phyloP scores from a whole-genome alignment of 805 yeast genomes.

The Martiniozyma abietophila region DNA sequence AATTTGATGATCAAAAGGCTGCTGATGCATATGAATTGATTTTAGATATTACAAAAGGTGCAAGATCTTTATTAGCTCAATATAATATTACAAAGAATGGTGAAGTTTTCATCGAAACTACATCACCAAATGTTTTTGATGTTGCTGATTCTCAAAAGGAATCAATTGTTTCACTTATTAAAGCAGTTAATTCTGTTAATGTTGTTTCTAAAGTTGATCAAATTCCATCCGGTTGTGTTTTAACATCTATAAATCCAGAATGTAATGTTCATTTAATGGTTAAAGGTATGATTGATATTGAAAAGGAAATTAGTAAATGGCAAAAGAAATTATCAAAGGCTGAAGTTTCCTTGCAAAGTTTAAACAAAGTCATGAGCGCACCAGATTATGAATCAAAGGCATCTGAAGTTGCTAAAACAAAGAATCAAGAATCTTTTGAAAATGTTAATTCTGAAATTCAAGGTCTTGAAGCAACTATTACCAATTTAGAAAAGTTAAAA shows the following conservation, averaged over 20 bases:
- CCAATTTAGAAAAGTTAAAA: conserved; percentile 73
- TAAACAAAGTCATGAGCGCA: conserved; percentile 59
- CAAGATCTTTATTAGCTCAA: conserved; percentile 88
- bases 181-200: conserved; percentile 71
- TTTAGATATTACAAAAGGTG: conserved; percentile 77
- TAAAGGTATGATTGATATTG: conserved; percentile 90
- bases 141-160: conserved; percentile 64
- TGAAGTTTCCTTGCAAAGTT: conserved; percentile 45
- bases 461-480: conserved; percentile 79
- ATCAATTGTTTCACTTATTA: conserved; percentile 85
- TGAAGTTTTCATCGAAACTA: conserved; percentile 71
- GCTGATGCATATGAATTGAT: conserved; percentile 74
- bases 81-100: conserved; percentile 85
- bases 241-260: conserved; percentile 70
- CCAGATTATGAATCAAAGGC: conserved; percentile 85
- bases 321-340: conserved; percentile 64
- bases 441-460: conserved; percentile 78
- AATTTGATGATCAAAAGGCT: conserved; percentile 56
- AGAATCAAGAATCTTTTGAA: conserved; percentile 59
- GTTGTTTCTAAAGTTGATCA: conserved; percentile 47
- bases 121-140: conserved; percentile 35
- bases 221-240: conserved; percentile 86
- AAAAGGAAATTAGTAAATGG: conserved; percentile 81
- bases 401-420: conserved; percentile 68
- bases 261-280: conserved; percentile 85